Evolutionary conservation across 2,329 filamentous ascomycete species (phyloP).

Genomic region (Apiospora hydei): DNA sequence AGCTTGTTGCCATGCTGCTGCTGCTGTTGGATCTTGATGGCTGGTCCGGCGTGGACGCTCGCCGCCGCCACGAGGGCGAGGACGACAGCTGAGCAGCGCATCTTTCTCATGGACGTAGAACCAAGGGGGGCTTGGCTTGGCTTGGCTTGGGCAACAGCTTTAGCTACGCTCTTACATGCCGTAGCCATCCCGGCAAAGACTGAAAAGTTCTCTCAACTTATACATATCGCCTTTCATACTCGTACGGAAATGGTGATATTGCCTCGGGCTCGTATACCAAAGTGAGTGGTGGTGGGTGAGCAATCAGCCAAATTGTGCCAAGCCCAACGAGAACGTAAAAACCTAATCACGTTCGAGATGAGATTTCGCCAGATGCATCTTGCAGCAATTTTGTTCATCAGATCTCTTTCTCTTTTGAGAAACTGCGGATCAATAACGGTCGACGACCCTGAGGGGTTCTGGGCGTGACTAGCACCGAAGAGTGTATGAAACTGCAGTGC

Average conservation of each 20-base stretch:
- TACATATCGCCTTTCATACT: not conserved
- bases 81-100: not conserved
- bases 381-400: not conserved
- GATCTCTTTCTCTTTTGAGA: not conserved
- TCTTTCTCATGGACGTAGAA: not conserved
- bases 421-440: not conserved
- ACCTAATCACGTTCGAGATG: not conserved
- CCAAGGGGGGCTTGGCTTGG: no score
- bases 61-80: not conserved
- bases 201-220: not conserved
- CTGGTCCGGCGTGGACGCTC: not conserved
- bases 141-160: not conserved
- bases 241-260: not conserved
- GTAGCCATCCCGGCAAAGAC: not conserved
- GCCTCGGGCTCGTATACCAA: not conserved
- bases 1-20: not conserved
- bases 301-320: not conserved
- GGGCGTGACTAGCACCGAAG: not conserved
- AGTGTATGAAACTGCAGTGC: not conserved
- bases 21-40: not conserved
- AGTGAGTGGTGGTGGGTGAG: not conserved
- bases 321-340: not conserved
- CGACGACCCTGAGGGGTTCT: not conserved
- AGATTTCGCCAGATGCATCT: conserved; percentile 1
- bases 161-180: no score